Percentiles rank a stretch among this genome's conserved stretches.
These are phyloP conservation scores for Lenwebbia sp. DNA, from an alignment of 345 rosid genomes.

Conservation along the genomic window DNA sequence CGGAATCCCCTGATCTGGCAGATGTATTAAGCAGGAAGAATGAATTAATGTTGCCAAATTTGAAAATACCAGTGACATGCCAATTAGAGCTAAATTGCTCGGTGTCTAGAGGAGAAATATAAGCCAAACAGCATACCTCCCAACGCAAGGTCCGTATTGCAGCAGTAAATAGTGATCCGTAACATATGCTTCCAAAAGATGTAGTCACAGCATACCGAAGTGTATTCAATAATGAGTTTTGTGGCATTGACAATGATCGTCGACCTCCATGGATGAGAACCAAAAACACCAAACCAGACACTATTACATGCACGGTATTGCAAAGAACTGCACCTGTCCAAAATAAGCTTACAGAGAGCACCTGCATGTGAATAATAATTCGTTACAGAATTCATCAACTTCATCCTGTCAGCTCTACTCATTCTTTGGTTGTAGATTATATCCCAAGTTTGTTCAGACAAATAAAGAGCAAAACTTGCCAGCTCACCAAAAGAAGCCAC, in stretches of 20 bases:
- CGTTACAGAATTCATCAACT: slow-evolving; percentile 5
- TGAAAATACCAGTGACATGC: neutral
- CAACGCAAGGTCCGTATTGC: slow-evolving; percentile 91
- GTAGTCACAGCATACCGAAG: slow-evolving; percentile 78
- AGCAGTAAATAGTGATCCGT: slow-evolving; percentile 95
- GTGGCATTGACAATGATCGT: slow-evolving; percentile 69
- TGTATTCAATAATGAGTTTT: slow-evolving; percentile 55
- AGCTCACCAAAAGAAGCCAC: slow-evolving; percentile 99
- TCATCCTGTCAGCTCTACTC: neutral
- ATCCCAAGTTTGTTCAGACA: neutral
- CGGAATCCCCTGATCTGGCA: slow-evolving; percentile 86
- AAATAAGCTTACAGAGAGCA: slow-evolving; percentile 82
- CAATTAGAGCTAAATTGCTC: neutral
- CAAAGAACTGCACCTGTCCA: slow-evolving; percentile 98
- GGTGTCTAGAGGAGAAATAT: neutral
- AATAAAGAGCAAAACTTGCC: slow-evolving; percentile 66
- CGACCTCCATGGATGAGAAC: slow-evolving; percentile 79
- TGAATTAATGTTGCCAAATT: neutral
- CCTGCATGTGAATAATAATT: slow-evolving; percentile 30
- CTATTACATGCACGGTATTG: slow-evolving; percentile 92
- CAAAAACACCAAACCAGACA: slow-evolving; percentile 86
- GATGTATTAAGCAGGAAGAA: neutral
- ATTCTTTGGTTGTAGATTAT: neutral
- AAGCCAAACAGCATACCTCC: slow-evolving; percentile 43
- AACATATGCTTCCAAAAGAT: slow-evolving; percentile 94